These are phyloP conservation scores for Clitoria ternatea DNA, from an alignment of 306 rosid genomes.

Conservation along the genomic window DNA sequence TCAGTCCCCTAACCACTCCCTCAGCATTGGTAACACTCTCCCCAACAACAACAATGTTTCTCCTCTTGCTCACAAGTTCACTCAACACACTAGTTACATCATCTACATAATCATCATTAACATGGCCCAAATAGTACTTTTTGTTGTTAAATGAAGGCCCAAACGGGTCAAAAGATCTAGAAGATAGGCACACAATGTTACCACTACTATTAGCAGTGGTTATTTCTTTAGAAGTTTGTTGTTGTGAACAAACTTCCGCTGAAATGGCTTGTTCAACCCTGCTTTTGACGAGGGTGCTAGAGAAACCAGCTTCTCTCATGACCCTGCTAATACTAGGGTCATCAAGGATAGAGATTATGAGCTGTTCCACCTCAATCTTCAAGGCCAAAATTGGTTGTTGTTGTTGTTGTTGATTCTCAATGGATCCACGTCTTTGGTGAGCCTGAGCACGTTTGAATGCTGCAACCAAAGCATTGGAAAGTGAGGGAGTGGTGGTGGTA, in stretches of 20 bases:
- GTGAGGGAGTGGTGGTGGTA: conserved; percentile 37
- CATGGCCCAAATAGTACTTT: conserved; percentile 28
- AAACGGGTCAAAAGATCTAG: conserved; percentile 18
- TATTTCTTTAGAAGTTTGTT: background rate
- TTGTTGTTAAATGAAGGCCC: conserved; percentile 10
- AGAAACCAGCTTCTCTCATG: conserved; percentile 15
- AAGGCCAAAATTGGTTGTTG: conserved; percentile 58
- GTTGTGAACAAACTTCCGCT: conserved; percentile 41
- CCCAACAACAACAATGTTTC: conserved; percentile 49
- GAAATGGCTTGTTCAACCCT: conserved; percentile 58
- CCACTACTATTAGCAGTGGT: background rate
- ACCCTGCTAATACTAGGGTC: conserved; percentile 29
- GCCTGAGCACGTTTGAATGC: conserved; percentile 49
- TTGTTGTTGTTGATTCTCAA: conserved; percentile 67
- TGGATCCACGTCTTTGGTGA: conserved; percentile 55
- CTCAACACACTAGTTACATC: conserved; percentile 42
- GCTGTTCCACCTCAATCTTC: conserved; percentile 73
- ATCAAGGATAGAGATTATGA: conserved; percentile 68
- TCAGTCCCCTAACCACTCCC: conserved; percentile 38
- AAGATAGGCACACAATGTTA: background rate
- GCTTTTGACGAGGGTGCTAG: conserved; percentile 39
- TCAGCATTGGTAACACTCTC: conserved; percentile 40
- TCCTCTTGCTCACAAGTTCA: conserved; percentile 43
- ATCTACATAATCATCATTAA: conserved; percentile 4
- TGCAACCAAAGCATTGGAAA: conserved; percentile 68